Evolutionary conservation across 2,329 filamentous ascomycete species (phyloP).

Genomic region (Stemphylium lycopersici): DNA sequence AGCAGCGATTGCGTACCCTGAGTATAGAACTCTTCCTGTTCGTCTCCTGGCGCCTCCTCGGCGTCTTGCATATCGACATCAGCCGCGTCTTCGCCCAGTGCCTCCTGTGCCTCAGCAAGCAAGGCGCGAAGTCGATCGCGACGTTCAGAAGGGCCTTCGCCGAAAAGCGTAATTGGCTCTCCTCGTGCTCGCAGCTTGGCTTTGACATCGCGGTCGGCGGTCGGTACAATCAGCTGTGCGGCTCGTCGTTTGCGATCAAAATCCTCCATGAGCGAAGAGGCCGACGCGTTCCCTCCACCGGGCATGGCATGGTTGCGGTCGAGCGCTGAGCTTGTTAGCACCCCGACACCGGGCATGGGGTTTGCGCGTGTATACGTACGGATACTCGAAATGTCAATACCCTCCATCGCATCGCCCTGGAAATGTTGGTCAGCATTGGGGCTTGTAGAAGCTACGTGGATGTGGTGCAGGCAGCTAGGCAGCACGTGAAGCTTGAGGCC

Average conservation of each 20-base stretch:
- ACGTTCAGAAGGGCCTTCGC: slow-evolving; percentile 83
- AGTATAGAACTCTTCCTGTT: slow-evolving; percentile 88
- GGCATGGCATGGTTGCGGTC: slow-evolving; percentile 88
- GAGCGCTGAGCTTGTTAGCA: slow-evolving; percentile 51
- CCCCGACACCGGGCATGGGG: not conserved
- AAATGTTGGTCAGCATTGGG: slow-evolving; percentile 14
- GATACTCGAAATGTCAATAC: slow-evolving; percentile 67
- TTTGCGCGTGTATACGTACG: slow-evolving; percentile 56
- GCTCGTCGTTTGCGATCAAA: slow-evolving; percentile 91
- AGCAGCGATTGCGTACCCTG: slow-evolving; percentile 77
- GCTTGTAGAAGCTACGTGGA: not conserved
- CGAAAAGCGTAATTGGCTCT: slow-evolving; percentile 94
- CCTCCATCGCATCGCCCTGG: slow-evolving; percentile 61
- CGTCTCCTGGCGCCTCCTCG: slow-evolving; percentile 63
- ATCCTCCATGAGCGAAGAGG: slow-evolving; percentile 82
- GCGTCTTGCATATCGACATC: slow-evolving; percentile 59
- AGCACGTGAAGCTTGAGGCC: slow-evolving; percentile 28
- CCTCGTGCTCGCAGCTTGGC: slow-evolving; percentile 72
- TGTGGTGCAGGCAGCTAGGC: slow-evolving; percentile 2
- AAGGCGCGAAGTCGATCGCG: slow-evolving; percentile 85
- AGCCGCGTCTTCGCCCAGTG: slow-evolving; percentile 57
- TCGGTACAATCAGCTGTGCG: slow-evolving; percentile 88
- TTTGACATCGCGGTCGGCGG: slow-evolving; percentile 87
- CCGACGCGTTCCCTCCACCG: slow-evolving; percentile 76
- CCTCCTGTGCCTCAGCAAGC: slow-evolving; percentile 74